Percentiles rank a stretch among this genome's conserved stretches.
These are phyloP conservation scores for Candida railenensis DNA, from an alignment of 805 yeast genomes.

Conservation along the genomic window DNA sequence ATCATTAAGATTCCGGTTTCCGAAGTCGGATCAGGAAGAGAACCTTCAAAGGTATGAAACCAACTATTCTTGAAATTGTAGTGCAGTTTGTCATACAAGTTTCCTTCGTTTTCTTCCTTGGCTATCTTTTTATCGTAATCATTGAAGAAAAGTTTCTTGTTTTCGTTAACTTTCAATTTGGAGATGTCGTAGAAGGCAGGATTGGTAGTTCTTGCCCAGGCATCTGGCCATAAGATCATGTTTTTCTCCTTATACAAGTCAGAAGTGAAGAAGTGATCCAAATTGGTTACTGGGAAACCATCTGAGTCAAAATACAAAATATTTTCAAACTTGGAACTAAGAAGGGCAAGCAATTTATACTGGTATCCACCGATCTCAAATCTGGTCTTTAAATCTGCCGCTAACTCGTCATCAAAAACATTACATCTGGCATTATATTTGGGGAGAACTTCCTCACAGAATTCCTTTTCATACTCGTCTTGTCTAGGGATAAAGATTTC, in stretches of 20 bases:
- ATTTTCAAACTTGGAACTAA: conserved; percentile 57
- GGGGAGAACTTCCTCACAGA: conserved; percentile 46
- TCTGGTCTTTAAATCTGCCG: conserved; percentile 12
- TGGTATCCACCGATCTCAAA: conserved; percentile 45
- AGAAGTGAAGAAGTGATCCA: conserved; percentile 47
- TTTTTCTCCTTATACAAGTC: conserved; percentile 46
- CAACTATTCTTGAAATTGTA: conserved; percentile 29
- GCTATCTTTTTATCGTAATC: conserved; percentile 26
- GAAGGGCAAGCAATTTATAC: conserved; percentile 54
- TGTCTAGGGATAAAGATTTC: conserved; percentile 48
- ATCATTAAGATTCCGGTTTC: conserved; percentile 72
- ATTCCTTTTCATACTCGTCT: conserved; percentile 44
- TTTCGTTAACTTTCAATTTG: conserved; percentile 28
- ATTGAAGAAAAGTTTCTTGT: conserved; percentile 30
- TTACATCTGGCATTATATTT: conserved; percentile 46
- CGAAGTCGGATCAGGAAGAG: conserved; percentile 65
- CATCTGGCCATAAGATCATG: conserved; percentile 65
- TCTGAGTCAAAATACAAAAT: conserved; percentile 52
- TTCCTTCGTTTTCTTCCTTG: conserved; percentile 22
- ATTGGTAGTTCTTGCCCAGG: conserved; percentile 67
- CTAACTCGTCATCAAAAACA: conserved; percentile 31
- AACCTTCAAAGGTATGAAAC: conserved; percentile 58
- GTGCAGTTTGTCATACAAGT: conserved; percentile 18
- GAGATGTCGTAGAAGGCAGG: conserved; percentile 61
- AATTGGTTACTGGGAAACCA: conserved; percentile 42